Evolutionary conservation across 805 yeast genomes (phyloP).

Genomic region (Ogataea dorogensis): DNA sequence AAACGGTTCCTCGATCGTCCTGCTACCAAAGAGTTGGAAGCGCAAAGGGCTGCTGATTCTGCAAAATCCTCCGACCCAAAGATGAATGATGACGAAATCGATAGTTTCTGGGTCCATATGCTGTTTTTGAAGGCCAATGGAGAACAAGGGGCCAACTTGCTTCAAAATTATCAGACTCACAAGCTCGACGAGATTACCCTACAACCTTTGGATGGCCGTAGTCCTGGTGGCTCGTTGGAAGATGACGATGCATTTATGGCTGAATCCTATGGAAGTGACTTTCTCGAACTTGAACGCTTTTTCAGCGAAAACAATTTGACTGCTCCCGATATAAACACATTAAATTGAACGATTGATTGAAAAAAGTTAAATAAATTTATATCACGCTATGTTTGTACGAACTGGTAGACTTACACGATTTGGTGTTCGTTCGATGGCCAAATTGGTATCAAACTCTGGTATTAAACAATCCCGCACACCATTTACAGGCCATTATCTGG

Average conservation of each 20-base stretch:
- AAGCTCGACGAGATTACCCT: not conserved
- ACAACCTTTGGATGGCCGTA: not conserved
- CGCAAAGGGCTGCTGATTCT: not conserved
- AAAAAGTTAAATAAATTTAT: constrained; percentile 2
- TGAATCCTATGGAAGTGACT: not conserved
- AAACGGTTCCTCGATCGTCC: constrained; percentile 3
- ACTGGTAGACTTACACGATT: not conserved
- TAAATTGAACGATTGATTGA: not conserved
- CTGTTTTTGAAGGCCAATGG: constrained; percentile 11
- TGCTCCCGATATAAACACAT: not conserved
- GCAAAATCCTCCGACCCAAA: not conserved
- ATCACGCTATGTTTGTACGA: constrained; percentile 1
- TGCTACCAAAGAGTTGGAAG: too few relatives aligned
- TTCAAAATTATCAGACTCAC: too few relatives aligned
- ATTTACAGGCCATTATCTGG: constrained; percentile 21
- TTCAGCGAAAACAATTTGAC: not conserved
- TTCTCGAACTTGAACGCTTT: constrained; percentile 3
- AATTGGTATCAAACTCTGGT: too few relatives aligned
- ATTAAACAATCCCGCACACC: too few relatives aligned
- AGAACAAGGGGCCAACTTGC: not conserved
- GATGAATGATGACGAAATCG: constrained; percentile 20
- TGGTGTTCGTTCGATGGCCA: constrained; percentile 6
- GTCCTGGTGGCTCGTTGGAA: not conserved
- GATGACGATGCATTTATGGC: not conserved
- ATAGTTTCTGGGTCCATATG: constrained; percentile 30